Evolutionary conservation across 176 grass and related monocot genomes (phyloP).

Genomic region (Alloteropsis semialata): DNA sequence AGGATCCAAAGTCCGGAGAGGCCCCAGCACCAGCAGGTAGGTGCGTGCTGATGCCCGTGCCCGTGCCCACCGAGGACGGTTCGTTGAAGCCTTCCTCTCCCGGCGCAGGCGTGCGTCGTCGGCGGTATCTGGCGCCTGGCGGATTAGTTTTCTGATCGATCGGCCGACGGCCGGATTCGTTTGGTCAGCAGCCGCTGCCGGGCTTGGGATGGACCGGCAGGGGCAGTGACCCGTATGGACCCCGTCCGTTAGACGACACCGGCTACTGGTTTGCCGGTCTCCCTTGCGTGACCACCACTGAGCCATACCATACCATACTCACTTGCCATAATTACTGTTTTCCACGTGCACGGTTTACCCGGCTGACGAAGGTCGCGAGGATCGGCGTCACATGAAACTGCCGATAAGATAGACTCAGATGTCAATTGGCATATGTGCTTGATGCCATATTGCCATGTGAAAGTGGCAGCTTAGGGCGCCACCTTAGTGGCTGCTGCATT

Average conservation of each 20-base stretch:
- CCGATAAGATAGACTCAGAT: neutral
- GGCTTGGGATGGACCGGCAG: neutral
- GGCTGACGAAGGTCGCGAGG: neutral
- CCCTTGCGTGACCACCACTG: neutral
- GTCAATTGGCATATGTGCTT: neutral
- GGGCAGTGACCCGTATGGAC: neutral
- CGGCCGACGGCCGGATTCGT: neutral
- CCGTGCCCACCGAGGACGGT: neutral
- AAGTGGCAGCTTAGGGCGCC: neutral
- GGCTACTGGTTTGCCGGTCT: neutral
- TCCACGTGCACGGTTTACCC: constrained; percentile 3
- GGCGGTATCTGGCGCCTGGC: neutral
- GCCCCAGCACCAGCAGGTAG: neutral
- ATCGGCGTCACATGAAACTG: neutral
- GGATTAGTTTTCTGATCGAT: neutral
- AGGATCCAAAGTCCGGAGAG: neutral
- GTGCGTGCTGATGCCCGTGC: neutral
- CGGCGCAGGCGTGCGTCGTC: no score
- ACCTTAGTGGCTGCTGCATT: neutral
- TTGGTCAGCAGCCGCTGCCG: neutral
- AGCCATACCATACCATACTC: neutral
- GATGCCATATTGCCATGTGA: constrained; percentile 4
- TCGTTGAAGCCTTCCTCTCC: constrained; percentile 7
- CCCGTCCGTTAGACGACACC: neutral
- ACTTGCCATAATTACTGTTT: neutral